phyloP scores from a whole-genome alignment of 1,284 basidiomycete species.

The Pisolithus thermaeus region DNA sequence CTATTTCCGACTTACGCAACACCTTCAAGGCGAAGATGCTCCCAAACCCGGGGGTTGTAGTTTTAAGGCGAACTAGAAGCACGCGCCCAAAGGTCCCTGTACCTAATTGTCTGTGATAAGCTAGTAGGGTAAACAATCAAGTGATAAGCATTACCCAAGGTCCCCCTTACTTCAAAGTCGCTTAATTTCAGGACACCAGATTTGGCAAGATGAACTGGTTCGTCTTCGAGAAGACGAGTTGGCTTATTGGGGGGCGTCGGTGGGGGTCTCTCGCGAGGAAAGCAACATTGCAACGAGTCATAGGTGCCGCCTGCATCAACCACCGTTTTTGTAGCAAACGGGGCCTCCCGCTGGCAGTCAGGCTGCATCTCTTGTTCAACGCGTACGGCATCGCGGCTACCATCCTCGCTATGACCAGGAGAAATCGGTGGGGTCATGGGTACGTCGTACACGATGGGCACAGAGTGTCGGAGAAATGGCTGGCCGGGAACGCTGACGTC shows the following conservation, averaged over 20 bases:
- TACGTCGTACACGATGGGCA: conserved; percentile 30
- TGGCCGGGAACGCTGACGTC: neutral
- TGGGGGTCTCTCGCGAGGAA: conserved; percentile 14
- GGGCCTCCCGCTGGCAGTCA: conserved; percentile 20
- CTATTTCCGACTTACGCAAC: conserved; percentile 87
- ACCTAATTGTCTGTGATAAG: conserved; percentile 41
- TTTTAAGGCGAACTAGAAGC: conserved; percentile 70
- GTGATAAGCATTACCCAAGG: conserved; percentile 49
- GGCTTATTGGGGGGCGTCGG: conserved; percentile 36
- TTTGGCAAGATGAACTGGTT: conserved; percentile 55
- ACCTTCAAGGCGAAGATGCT: conserved; percentile 91
- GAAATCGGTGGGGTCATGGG: conserved; percentile 59
- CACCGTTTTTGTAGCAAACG: conserved; percentile 7
- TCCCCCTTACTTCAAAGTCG: conserved; percentile 77
- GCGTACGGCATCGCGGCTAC: conserved; percentile 26
- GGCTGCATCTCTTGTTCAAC: conserved; percentile 24
- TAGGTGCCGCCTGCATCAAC: conserved; percentile 8
- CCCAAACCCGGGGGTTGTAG: conserved; percentile 41
- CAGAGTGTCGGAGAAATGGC: conserved; percentile 14
- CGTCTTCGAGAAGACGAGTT: conserved; percentile 60
- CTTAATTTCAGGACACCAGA: conserved; percentile 55
- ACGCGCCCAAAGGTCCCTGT: conserved; percentile 94
- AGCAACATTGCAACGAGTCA: conserved; percentile 8
- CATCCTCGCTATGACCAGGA: conserved; percentile 38
- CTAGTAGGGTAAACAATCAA: conserved; percentile 3